Evolutionary conservation across 495 filamentous ascomycete genomes (phyloP), one percentile per base, ranked within the genome.

Genomic region (Apiosordaria backusii): DNA sequence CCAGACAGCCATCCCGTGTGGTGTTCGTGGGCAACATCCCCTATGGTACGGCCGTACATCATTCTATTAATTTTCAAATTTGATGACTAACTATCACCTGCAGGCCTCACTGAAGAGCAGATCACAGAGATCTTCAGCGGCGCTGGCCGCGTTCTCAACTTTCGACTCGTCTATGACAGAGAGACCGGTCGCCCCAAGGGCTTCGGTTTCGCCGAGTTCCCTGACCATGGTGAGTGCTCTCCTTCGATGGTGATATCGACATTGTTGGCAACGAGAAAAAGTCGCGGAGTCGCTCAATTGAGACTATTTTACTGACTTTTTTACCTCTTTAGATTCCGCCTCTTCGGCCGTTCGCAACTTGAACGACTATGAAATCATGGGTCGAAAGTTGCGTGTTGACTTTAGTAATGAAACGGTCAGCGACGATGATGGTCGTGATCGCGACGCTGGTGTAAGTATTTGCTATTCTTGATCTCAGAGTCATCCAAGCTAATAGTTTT

Each of bases 341-440:
- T 92, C 94, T 52, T 96, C 92, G 1, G 95, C 95, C 5, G 93
- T 98, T 21, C 89, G 95, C 65, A 99, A 99, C 74, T 83, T 99
- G 35, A 96, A 99, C 80, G 92, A 96, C 75, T 87, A 93, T 82
- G 94, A 98, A 75, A 88, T 97, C 66, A 96, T 97, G 92, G 92
- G 92, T 22, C 88, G 95, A 63, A 96, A 96, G 73, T 84, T 99
- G 63, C 87, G 93, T 27, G 95, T 99, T 29, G 95, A 97, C 75
- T 99, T 93, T 77, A 92, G 90, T 25, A 95, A 97, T 75, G 93
- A 97, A 74, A 91, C 91, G 24, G 89, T 88, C 60, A 88, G 89
- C 62, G 89, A 91, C 65, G 91, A 91, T 19, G 79, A 87, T 57
- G 76, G 79, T 55, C 62, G 71, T 57, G 72, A 71, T 9, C 70